Evolutionary conservation across 495 filamentous ascomycete species (phyloP), one percentile per base, ranked within the genome.

Genomic region (Staphylotrichum tortipilum): DNA sequence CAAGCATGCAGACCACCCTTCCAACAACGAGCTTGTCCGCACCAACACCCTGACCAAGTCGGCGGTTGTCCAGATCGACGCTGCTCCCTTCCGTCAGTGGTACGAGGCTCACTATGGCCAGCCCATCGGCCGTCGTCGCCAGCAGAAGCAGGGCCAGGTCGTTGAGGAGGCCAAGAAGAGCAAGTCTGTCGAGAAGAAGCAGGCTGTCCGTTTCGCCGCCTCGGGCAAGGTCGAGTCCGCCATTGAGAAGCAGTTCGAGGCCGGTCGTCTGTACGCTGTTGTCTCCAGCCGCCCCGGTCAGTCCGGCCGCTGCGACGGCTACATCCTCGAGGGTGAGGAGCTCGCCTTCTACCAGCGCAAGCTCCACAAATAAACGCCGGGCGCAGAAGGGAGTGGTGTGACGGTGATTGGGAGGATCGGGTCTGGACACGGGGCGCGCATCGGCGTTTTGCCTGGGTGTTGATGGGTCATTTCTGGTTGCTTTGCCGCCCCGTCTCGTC

Each of bases 1-100:
- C 12, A 18, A 10, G 18, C 17, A 5, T 11, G 9, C 17, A 65
- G 62, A 84, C 84, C 92, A 99, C 74, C 94, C 92, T 45, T 97
- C 92, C 69, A 99, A 99, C 88, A 99, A 99, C 85, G 92, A 99
- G 75, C 80, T 99, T 63, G 88, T 99, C 78, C 94, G 92, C 66
- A 99, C 92, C 72, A 99, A 99, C 82, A 96, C 92, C 78, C 80
- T 99, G 69, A 98, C 92, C 79, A 94, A 89, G 78, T 86, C 89
- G 60, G 90, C 92, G 75, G 86, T 98, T 61, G 89, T 98, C 69
- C 94, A 97, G 78, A 78, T 98, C 76, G 92, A 98, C 73, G 94
- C 94, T 56, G 88, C 90, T 44, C 92, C 92, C 57, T 98, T 98
- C 86, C 78, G 92, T 68, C 94, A 97, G 79, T 98, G 92, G 92